These are phyloP conservation scores for Collybia sordida DNA, from an alignment of 768 basidiomycete genomes.

Conservation along the genomic window DNA sequence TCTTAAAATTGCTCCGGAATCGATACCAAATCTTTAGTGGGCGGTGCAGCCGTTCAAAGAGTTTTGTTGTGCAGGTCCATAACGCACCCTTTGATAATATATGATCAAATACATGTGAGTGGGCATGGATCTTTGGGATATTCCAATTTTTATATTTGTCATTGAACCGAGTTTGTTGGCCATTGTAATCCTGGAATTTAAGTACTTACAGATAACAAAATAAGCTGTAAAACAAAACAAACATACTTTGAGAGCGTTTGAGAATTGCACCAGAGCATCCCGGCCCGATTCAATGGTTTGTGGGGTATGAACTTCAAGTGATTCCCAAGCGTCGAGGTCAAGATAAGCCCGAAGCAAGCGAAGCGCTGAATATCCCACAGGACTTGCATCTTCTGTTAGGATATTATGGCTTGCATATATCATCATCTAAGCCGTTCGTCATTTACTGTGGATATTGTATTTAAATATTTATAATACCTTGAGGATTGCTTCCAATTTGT, in stretches of 20 bases:
- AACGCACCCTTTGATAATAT: slow-evolving; percentile 30
- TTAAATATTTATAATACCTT: slow-evolving; percentile 19
- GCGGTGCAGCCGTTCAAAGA: slow-evolving; percentile 29
- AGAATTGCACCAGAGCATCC: neutral
- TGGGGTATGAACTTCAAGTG: slow-evolving; percentile 29
- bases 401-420: slow-evolving; percentile 18
- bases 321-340: slow-evolving; percentile 23
- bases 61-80: slow-evolving; percentile 27
- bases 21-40: slow-evolving; percentile 24
- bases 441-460: neutral
- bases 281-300: slow-evolving; percentile 25
- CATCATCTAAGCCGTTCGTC: slow-evolving; percentile 11
- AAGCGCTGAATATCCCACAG: slow-evolving; percentile 24
- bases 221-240: slow-evolving; percentile 4
- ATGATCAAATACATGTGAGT: slow-evolving; percentile 29
- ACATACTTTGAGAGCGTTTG: neutral
- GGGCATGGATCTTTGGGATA: slow-evolving; percentile 34
- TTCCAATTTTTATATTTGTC: slow-evolving; percentile 23
- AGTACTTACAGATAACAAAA: slow-evolving; percentile 6
- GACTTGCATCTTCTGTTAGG: slow-evolving; percentile 4
- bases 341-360: slow-evolving; percentile 23
- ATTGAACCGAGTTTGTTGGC: neutral
- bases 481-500: slow-evolving; percentile 29
- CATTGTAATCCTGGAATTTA: slow-evolving; percentile 8
- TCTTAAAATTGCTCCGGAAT: slow-evolving; percentile 28